Conservation (phyloP, 208 protist species). For the Trypanosoma conorhini region DNA sequence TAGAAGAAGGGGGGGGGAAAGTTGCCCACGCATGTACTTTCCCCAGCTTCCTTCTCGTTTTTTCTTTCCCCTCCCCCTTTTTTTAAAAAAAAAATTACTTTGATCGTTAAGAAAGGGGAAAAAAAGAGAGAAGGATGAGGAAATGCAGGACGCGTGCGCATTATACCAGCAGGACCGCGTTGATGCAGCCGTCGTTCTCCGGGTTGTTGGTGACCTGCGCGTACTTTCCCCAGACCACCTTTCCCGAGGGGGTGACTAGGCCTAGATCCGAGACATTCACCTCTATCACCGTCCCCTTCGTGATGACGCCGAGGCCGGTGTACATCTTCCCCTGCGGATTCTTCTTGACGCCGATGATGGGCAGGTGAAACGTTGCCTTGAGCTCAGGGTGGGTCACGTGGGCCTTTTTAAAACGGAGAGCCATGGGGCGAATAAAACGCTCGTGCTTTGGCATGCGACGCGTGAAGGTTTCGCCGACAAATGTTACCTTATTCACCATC, state of each 20-base stretch:
- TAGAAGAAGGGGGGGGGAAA: no score
- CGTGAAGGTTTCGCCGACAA: conserved; percentile 99
- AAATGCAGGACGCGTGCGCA: not conserved
- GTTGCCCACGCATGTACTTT: no score
- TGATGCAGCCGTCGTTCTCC: conserved; percentile 99
- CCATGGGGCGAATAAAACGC: conserved; percentile 99
- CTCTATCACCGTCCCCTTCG: conserved; percentile 99
- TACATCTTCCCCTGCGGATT: conserved; percentile 99
- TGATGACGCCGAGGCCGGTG: conserved; percentile 99
- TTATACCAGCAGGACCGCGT: conserved; percentile 99
- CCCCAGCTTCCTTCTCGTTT: not conserved
- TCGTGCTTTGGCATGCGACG: conserved; percentile 99
- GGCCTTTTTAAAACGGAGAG: conserved; percentile 98
- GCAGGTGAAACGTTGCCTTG: conserved; percentile 99
- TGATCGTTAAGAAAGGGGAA: not conserved
- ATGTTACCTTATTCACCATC: conserved; percentile 99
- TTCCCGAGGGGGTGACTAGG: conserved; percentile 99
- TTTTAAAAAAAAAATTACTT: conserved; percentile 6
- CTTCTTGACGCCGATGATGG: conserved; percentile 99
- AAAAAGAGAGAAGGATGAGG: conserved; percentile 9
- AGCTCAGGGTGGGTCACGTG: conserved; percentile 99
- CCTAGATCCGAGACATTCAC: conserved; percentile 99
- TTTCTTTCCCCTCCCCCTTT: not conserved
- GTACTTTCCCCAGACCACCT: conserved; percentile 99
- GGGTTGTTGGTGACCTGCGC: conserved; percentile 99